A percentile compares a stretch with the other conserved stretches of the same genome.
These are phyloP conservation scores for Setaria viridis DNA, from an alignment of 202 grass and related monocot species.

Conservation along the genomic window DNA sequence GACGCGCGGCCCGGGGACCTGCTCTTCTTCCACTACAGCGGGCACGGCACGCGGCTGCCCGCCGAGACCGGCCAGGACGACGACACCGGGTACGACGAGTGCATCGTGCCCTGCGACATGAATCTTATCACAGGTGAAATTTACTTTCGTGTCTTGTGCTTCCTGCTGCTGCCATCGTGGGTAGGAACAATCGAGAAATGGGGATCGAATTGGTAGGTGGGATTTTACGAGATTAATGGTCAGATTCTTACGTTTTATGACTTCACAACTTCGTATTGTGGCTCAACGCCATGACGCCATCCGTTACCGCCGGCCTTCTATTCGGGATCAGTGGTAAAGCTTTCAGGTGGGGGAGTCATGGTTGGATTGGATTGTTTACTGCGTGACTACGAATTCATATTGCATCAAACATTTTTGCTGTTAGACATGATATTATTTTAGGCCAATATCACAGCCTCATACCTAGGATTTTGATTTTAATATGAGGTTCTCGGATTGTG, in stretches of 20 bases:
- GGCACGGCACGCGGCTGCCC: slow-evolving; percentile 16
- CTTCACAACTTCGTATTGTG: neutral
- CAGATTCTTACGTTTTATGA: neutral
- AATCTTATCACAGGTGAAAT: slow-evolving; percentile 85
- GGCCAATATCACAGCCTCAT: neutral
- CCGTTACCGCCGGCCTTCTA: too few relatives aligned
- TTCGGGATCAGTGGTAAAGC: too few relatives aligned
- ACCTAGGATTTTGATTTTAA: neutral
- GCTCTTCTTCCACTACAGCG: slow-evolving; percentile 34
- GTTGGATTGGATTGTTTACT: neutral
- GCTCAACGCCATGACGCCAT: too few relatives aligned
- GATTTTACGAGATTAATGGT: slow-evolving; percentile 6
- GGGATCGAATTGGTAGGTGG: slow-evolving; percentile 23
- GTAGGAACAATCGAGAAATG: neutral
- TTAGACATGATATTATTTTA: too few relatives aligned
- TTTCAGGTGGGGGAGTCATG: too few relatives aligned
- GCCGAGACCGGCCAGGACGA: slow-evolving; percentile 64
- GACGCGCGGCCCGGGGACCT: slow-evolving; percentile 47
- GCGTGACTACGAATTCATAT: neutral
- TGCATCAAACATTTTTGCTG: neutral
- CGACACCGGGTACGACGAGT: slow-evolving; percentile 75
- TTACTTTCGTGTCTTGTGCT: neutral
- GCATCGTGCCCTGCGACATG: slow-evolving; percentile 59
- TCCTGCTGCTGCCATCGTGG: neutral
- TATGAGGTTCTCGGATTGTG: neutral